These are phyloP conservation scores for Wilcoxina mikolae DNA, from an alignment of 495 filamentous ascomycete species.

Conservation along the genomic window DNA sequence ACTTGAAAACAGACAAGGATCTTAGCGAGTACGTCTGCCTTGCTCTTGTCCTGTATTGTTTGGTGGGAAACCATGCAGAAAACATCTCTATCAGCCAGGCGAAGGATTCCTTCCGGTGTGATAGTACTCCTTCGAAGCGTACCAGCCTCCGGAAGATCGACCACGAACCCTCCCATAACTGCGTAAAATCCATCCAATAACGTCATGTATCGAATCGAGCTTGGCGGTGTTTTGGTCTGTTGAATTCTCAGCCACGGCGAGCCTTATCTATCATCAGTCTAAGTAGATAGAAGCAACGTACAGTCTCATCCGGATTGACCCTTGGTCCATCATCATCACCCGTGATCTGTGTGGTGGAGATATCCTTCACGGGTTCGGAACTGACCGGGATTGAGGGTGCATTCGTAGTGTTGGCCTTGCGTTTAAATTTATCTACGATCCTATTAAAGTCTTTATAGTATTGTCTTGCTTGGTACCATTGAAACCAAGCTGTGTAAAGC, in stretches of 20 bases:
- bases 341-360: not conserved
- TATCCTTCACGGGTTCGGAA: not conserved
- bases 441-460: not conserved
- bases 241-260: not conserved
- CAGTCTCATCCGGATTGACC: not conserved
- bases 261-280: no score
- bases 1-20: constrained; percentile 8
- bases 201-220: not conserved
- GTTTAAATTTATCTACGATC: not conserved
- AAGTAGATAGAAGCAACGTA: not conserved
- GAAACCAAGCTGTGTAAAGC: not conserved
- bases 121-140: not conserved
- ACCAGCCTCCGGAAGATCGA: not conserved
- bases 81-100: not conserved
- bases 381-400: not conserved
- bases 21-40: constrained; percentile 10
- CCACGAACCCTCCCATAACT: constrained; percentile 23
- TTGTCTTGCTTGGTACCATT: not conserved
- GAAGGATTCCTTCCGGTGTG: not conserved
- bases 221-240: not conserved
- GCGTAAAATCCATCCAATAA: constrained; percentile 13
- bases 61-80: not conserved
- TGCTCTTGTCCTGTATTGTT: constrained; percentile 11
- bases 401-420: not conserved
- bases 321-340: not conserved